These are phyloP conservation scores for Psilocybe cyanescens DNA, from an alignment of 768 basidiomycete genomes.

Conservation along the genomic window DNA sequence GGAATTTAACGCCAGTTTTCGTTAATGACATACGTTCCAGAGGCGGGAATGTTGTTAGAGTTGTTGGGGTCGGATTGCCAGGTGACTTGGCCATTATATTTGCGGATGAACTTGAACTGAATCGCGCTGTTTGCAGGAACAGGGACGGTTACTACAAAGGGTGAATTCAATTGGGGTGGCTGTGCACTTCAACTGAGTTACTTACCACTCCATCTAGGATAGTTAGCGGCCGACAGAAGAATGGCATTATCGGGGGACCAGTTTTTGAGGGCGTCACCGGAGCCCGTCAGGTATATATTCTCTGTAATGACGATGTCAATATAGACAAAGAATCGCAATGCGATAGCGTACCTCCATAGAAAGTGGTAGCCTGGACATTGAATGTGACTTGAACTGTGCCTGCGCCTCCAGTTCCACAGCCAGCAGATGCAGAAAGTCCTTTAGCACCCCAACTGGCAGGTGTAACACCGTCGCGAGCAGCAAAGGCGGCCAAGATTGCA, in stretches of 20 bases:
- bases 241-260: conserved; percentile 67
- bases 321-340: not conserved
- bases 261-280: conserved; percentile 52
- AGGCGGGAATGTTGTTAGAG: conserved; percentile 49
- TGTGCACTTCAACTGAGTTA: conserved; percentile 5
- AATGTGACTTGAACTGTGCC: conserved; percentile 53
- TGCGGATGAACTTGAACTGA: conserved; percentile 77
- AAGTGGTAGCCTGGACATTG: conserved; percentile 61
- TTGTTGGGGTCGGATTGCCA: conserved; percentile 80
- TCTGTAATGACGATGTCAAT: conserved; percentile 39
- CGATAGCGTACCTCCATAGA: conserved; percentile 54
- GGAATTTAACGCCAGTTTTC: conserved; percentile 46
- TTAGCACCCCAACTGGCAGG: conserved; percentile 69
- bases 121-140: conserved; percentile 58
- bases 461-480: conserved; percentile 51
- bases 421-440: conserved; percentile 49
- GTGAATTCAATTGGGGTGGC: not conserved
- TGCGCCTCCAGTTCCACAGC: conserved; percentile 40
- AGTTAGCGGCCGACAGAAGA: conserved; percentile 53
- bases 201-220: conserved; percentile 75
- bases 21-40: conserved; percentile 42
- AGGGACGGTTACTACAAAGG: conserved; percentile 51
- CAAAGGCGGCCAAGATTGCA: conserved; percentile 63
- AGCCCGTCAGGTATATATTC: conserved; percentile 70
- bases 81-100: conserved; percentile 53